Conservation (phyloP, 2,329 filamentous ascomycete genomes). For the Aureobasidium sp. region DNA sequence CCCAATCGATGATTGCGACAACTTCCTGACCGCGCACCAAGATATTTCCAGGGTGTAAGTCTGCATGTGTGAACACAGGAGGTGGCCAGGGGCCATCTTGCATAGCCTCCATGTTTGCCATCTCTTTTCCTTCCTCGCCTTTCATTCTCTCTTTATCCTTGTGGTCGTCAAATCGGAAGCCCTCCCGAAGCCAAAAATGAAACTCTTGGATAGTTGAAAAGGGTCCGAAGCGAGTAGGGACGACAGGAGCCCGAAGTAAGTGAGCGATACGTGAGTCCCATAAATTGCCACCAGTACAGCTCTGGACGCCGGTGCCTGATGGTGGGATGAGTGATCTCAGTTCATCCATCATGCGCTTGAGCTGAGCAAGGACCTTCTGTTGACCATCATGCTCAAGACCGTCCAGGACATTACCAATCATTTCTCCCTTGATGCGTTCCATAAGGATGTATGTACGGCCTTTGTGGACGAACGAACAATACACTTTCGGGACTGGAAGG, state of each 20-base stretch:
- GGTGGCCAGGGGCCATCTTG: constrained; percentile 15
- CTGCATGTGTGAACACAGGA: constrained; percentile 55
- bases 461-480: constrained; percentile 48
- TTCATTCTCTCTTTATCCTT: background rate
- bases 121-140: background rate
- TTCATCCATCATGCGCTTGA: background rate
- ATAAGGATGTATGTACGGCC: constrained; percentile 52
- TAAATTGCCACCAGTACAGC: background rate
- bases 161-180: background rate
- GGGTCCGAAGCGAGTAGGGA: background rate
- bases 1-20: constrained; percentile 54
- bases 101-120: background rate
- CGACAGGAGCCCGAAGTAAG: too few relatives aligned
- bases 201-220: constrained; percentile 9
- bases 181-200: constrained; percentile 9
- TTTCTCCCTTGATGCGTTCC: constrained; percentile 28
- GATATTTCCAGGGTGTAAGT: constrained; percentile 55
- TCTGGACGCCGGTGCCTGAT: background rate
- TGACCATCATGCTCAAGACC: background rate
- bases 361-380: background rate
- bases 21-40: constrained; percentile 45
- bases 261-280: background rate
- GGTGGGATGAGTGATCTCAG: background rate
- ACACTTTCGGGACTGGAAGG: constrained; percentile 52
- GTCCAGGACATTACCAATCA: background rate